Evolutionary conservation across 108 stramenopile genomes (phyloP), one percentile per base, ranked within the genome.

Genomic region (Cyclotella atomus): DNA sequence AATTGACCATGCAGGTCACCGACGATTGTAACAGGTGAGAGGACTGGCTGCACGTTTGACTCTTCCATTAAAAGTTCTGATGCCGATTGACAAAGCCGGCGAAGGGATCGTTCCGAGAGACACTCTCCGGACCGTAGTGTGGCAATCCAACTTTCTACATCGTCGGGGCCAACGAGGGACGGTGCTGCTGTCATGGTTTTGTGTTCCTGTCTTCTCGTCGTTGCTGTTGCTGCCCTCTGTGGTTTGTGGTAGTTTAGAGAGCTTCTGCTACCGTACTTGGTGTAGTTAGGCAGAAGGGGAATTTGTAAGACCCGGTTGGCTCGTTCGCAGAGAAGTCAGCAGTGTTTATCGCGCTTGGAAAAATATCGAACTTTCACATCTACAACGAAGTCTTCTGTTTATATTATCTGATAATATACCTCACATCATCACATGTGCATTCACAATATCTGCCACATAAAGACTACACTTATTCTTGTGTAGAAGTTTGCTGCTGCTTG

Each of bases 1-100:
- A 97, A 97, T 74, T 98, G 98, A 0, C 98, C 98, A 71, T 98
- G 98, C 34, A 98, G 77, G 73, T 98, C 98, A 8, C 97, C 98
- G 12, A 95, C 95, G 64, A 97, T 87, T 32, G 91, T 96, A 17
- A 96, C 95, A 0, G 95, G 95, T 28, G 84, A 81, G 0, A 77
- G 21, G 0, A 96, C 92, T 5, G 92, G 89, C 63, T 92, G 91
- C 0, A 96, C 95, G 67, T 95, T 95, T 43, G 88, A 89, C 68
- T 95, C 94, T 69, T 95, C 91, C 72, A 88, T 83, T 32, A 93
- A 63, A 1, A 85, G 64, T 38, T 84, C 83, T 7, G 83, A 77
- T 4, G 79, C 83, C 50, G 83, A 60, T 56, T 71, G 71, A 46
- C 83, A 84, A 15, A 84, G 71, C 2, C 76, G 69, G 28, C 85